phyloP scores from a whole-genome alignment of 2,329 filamentous ascomycete species.

The Aspergillus fischeri region DNA sequence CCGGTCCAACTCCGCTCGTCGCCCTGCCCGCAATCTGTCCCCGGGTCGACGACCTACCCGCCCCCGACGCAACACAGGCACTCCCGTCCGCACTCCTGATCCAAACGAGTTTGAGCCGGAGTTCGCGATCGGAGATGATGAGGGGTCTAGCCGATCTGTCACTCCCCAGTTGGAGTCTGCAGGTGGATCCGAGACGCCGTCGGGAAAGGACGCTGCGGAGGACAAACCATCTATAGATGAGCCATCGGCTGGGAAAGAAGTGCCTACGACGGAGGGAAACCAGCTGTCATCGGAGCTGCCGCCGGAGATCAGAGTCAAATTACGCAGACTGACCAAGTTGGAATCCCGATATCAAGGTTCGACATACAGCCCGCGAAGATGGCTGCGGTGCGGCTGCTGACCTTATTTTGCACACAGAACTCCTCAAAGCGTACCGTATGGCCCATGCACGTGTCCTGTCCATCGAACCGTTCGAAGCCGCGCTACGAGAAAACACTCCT shows the following conservation, averaged over 20 bases:
- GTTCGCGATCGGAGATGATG: slow-evolving; percentile 82
- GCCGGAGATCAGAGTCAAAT: slow-evolving; percentile 67
- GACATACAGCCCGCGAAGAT: neutral
- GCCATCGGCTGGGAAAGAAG: slow-evolving; percentile 16
- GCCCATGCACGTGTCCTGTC: slow-evolving; percentile 81
- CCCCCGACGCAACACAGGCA: slow-evolving; percentile 33
- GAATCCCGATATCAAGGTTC: slow-evolving; percentile 81
- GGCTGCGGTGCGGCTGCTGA: neutral
- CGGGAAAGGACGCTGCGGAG: slow-evolving; percentile 19
- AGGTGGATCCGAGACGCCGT: slow-evolving; percentile 21
- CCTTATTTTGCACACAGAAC: slow-evolving; percentile 53
- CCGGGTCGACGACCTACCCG: slow-evolving; percentile 27
- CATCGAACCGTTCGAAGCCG: slow-evolving; percentile 90
- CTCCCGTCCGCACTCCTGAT: slow-evolving; percentile 62
- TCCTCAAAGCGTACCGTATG: slow-evolving; percentile 85
- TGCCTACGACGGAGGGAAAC: slow-evolving; percentile 19
- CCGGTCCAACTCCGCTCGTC: slow-evolving; percentile 43
- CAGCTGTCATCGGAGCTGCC: slow-evolving; percentile 55
- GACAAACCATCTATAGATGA: slow-evolving; percentile 19
- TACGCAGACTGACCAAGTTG: slow-evolving; percentile 85
- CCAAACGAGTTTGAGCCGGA: slow-evolving; percentile 83
- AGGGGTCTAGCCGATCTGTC: slow-evolving; percentile 58
- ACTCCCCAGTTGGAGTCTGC: slow-evolving; percentile 54
- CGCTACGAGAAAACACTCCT: slow-evolving; percentile 86
- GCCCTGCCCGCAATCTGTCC: slow-evolving; percentile 29